phyloP scores from a whole-genome alignment of 2,329 filamentous ascomycete genomes.

The Fusarium euwallaceae region DNA sequence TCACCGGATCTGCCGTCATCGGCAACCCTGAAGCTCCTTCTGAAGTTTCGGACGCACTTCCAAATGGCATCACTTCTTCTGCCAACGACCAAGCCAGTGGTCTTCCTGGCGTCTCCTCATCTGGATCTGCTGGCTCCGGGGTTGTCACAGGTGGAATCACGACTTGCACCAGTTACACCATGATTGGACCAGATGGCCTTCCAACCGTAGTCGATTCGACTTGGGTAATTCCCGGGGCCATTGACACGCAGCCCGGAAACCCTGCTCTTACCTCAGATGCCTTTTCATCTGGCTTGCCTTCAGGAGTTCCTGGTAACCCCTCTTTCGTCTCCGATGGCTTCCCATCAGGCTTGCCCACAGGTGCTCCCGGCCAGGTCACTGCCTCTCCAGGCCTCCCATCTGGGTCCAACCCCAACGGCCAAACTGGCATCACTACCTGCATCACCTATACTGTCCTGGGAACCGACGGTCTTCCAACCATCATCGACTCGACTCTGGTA shows the following conservation, averaged over 20 bases:
- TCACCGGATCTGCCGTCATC: conserved; percentile 33
- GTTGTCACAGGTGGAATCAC: conserved; percentile 27
- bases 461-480: conserved; percentile 46
- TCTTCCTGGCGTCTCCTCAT: conserved; percentile 13
- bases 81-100: conserved; percentile 19
- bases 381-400: conserved; percentile 19
- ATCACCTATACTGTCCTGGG: conserved; percentile 49
- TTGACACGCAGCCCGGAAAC: conserved; percentile 33
- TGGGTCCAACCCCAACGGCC: not conserved
- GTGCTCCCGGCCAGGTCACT: conserved; percentile 39
- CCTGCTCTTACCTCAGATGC: conserved; percentile 39
- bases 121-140: conserved; percentile 16
- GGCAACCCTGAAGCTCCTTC: conserved; percentile 18
- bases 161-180: conserved; percentile 45
- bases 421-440: conserved; percentile 46
- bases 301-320: conserved; percentile 32
- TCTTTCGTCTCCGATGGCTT: conserved; percentile 37
- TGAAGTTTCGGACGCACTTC: conserved; percentile 31
- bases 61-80: conserved; percentile 28
- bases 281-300: conserved; percentile 38
- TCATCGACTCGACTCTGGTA: conserved; percentile 50
- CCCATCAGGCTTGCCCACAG: conserved; percentile 43
- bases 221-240: conserved; percentile 45
- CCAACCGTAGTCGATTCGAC: conserved; percentile 51
- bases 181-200: conserved; percentile 40